These are phyloP conservation scores for Bjerkandera adusta DNA, from an alignment of 1,284 basidiomycete species.

Conservation along the genomic window DNA sequence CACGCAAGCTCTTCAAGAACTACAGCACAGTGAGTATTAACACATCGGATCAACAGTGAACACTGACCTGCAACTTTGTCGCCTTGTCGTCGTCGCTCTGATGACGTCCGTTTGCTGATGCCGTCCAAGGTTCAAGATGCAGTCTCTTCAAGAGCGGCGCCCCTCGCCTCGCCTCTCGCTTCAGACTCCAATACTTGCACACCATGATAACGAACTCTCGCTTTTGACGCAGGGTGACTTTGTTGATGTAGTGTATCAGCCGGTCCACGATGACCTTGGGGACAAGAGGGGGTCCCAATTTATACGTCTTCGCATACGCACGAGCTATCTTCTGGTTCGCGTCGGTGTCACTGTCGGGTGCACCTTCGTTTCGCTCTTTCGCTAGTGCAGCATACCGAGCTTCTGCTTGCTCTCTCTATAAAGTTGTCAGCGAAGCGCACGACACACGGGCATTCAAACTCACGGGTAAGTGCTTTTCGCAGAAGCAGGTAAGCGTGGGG, in stretches of 20 bases:
- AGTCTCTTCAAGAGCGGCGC: conserved; percentile 92
- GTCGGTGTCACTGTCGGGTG: conserved; percentile 34
- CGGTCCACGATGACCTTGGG: conserved; percentile 73
- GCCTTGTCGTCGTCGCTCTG: conserved; percentile 83
- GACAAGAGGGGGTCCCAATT: conserved; percentile 74
- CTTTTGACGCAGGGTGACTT: conserved; percentile 76
- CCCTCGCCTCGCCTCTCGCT: conserved; percentile 89
- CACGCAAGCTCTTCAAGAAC: conserved; percentile 70
- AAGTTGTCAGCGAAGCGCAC: neutral
- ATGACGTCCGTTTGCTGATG: conserved; percentile 60
- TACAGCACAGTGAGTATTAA: conserved; percentile 29
- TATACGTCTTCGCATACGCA: conserved; percentile 80
- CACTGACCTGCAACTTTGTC: conserved; percentile 77
- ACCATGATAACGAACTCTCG: conserved; percentile 75
- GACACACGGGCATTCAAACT: conserved; percentile 26
- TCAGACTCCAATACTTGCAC: conserved; percentile 96
- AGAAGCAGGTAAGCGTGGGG: conserved; percentile 73
- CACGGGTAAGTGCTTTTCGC: conserved; percentile 89
- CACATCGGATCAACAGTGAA: neutral
- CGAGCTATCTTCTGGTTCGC: conserved; percentile 61
- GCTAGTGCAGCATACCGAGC: conserved; percentile 55
- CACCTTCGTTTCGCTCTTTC: conserved; percentile 37
- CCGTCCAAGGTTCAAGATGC: conserved; percentile 98
- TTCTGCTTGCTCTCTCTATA: conserved; percentile 67
- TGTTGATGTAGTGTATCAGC: conserved; percentile 76